Base-by-base conservation (phyloP, 108 stramenopile species). In the Pseudonitzschia delicatissima region DNA sequence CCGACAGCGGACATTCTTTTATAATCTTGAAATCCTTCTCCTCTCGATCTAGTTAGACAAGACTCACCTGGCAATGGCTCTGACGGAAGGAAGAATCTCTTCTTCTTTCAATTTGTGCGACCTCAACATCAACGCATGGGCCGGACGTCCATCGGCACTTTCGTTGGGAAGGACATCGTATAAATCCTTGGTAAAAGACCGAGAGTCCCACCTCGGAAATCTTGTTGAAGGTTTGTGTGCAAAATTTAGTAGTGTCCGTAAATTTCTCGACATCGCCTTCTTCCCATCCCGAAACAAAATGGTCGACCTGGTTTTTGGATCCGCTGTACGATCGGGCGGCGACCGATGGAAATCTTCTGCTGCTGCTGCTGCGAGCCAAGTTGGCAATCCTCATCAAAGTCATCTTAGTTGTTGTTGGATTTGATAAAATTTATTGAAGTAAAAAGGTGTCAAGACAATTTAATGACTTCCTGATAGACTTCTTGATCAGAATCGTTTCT, bases 51-150 rank as follows among this genome's bases (percentile, higher is more conserved):
- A n/a, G n/a, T n/a, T n/a, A n/a, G n/a, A n/a, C n/a, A n/a, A n/a
- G 20, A 48, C 79, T 23, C 69, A 81, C 74, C 79, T 66, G 6
- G 93, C 97, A 74, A 98, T 96, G 55, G 92, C 93, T 61, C 95
- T 80, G 25, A 82, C 81, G 12, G 91, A 87, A 4, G 84, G 67
- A 17, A 88, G 82, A 4, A 96, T 84, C 58, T 96, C 92, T 17
- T 83, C 80, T 64, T 94, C 92, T 64, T 90, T 64, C 4, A 96
- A 81, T 68, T 96, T 96, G 82, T 96, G 91, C 40, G 81, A 83
- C 18, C 95, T 85, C 21, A 96, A 76, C 11, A 96, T 65, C 66
- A 96, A 90, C 26, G 95, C 93, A 55, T 96, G 93, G 51, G 88
- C 87, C n/a, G n/a, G n/a, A n/a, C n/a, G n/a, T n/a, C n/a, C n/a